phyloP scores from a whole-genome alignment of 257 asterid species.

The Fraxinus pennsylvanica region DNA sequence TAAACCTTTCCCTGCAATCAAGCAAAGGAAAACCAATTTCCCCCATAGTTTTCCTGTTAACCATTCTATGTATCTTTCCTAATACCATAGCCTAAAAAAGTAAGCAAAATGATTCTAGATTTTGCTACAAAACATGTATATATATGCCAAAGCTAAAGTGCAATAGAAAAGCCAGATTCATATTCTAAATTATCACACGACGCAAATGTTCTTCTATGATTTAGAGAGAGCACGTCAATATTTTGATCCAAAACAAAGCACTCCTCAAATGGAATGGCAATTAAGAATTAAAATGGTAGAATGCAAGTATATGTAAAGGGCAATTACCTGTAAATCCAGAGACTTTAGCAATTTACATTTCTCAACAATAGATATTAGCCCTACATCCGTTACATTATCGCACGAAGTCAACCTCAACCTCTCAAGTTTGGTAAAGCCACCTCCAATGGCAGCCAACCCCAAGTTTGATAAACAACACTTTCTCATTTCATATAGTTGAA shows the following conservation, averaged over 20 bases:
- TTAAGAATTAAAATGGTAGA: not conserved
- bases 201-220: not conserved
- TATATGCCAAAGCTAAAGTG: no score
- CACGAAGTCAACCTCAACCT: constrained; percentile 82
- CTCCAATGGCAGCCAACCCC: no score
- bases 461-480: no score
- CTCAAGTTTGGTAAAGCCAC: constrained; percentile 44
- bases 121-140: not conserved
- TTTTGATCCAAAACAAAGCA: no score
- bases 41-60: no score
- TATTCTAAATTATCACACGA: no score
- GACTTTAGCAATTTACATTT: constrained; percentile 58
- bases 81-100: no score
- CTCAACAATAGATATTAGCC: constrained; percentile 67
- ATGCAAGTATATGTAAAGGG: not conserved
- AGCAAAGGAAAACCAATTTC: no score
- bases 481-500: no score
- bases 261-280: not conserved
- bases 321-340: constrained; percentile 78
- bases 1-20: no score
- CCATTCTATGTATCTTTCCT: no score
- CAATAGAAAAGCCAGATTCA: not conserved
- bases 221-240: not conserved
- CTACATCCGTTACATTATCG: constrained; percentile 63
- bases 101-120: no score